These are phyloP conservation scores for Cyclospora cayetanensis DNA, from an alignment of 169 alveolate genomes.

Conservation along the genomic window DNA sequence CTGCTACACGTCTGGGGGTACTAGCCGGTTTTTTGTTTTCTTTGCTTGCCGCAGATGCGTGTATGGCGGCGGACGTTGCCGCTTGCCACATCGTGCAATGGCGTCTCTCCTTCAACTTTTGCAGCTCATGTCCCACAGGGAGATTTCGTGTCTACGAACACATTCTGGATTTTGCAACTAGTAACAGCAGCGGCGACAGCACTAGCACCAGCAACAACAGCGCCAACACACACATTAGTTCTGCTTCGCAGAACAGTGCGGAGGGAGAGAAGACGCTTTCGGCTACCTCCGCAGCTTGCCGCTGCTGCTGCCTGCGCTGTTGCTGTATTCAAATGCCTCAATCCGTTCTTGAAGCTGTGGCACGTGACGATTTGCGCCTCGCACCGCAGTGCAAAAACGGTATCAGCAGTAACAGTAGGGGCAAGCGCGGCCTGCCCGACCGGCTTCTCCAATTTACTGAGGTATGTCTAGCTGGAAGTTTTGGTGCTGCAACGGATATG, in stretches of 20 bases:
- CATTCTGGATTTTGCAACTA: background rate
- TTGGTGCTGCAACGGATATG: too few relatives aligned
- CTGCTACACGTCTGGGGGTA: too few relatives aligned
- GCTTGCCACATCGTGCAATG: constrained; percentile 27
- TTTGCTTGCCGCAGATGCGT: background rate
- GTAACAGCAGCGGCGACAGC: constrained; percentile 39
- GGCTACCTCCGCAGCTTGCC: constrained; percentile 7
- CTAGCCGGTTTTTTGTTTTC: too few relatives aligned
- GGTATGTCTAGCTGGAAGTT: too few relatives aligned
- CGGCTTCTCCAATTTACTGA: constrained; percentile 10
- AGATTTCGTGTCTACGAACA: background rate
- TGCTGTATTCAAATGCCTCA: background rate
- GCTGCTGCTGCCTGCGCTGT: constrained; percentile 2
- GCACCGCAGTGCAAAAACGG: background rate
- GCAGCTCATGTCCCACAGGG: background rate
- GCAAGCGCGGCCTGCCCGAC: background rate
- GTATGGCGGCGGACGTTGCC: constrained; percentile 27
- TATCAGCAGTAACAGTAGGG: background rate
- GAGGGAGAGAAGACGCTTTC: background rate
- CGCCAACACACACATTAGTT: too few relatives aligned
- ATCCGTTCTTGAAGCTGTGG: background rate
- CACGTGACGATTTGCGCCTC: constrained; percentile 44
- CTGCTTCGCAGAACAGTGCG: too few relatives aligned
- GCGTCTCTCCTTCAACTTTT: constrained; percentile 13
- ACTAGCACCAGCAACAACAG: background rate